Base-by-base conservation (phyloP, 306 rosid genomes). In the Fragaria iinumae region DNA sequence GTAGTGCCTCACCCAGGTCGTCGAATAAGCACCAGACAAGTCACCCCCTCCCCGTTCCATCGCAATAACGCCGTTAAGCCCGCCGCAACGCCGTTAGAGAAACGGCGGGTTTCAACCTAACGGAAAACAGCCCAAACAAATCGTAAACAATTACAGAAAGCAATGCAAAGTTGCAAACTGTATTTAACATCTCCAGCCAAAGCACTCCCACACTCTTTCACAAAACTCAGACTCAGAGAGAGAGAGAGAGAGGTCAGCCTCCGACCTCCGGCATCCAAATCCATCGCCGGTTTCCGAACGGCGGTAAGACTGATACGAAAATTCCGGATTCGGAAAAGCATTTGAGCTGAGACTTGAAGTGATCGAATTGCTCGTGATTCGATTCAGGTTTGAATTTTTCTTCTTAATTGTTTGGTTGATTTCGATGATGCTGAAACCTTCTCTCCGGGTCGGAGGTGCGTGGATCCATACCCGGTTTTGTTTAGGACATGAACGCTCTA, bases 81-180 rank as follows among this genome's bases (percentile, higher is more conserved):
- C 69, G 88, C 92, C 89, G 89, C 84, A 87, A 85, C 95, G 89
- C 18, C 85, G 89, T 87, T 73, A 71, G 5, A 0, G 4, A 23
- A 81, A 89, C 92, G 89, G 90, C 80, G 87, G 82, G 64, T 63
- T n/a, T n/a, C 1, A 25, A 56, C 13, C 80, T 84, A 65, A 88
- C 97, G 90, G 93, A 81, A 77, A 59, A 41, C 73, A 66, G 39
- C 71, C 55, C 60, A 47, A 68, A 43, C 18, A 10, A 44, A 39
- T 39, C 1, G 8, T 39, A 39, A 39, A 39, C 5, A 76, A 84
- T 65, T 34, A 78, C 80, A 64, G 67, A 73, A 73, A 17, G 80
- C 82, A 27, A 38, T 41, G 39, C 17, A 76, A 82, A 84, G 80
- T 85, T 41, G 39, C 17, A 76, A 82, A 84, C 82, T 85, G 87